These are phyloP conservation scores for Piper betle DNA, from an alignment of 164 flowering plant genomes.

Conservation along the genomic window DNA sequence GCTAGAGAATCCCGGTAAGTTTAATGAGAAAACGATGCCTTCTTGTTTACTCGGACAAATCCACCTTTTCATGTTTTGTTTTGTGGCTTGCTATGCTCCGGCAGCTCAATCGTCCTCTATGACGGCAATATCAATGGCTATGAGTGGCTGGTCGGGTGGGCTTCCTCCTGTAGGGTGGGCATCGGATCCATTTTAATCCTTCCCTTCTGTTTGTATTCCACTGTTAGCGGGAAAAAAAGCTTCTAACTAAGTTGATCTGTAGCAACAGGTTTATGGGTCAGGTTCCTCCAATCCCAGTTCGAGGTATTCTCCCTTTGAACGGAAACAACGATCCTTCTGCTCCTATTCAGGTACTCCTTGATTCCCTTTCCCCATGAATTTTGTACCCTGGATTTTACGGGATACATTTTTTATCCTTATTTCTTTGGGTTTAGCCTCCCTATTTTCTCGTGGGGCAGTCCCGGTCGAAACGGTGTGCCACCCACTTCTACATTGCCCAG, in stretches of 20 bases:
- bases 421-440: conserved; percentile 38
- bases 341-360: conserved; percentile 41
- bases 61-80: conserved; percentile 1
- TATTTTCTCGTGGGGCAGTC: conserved; percentile 42
- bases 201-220: conserved; percentile 3
- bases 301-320: conserved; percentile 70
- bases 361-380: neutral
- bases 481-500: conserved; percentile 83
- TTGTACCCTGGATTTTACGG: neutral
- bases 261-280: conserved; percentile 54
- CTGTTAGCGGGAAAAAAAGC: neutral
- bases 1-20: conserved; percentile 52
- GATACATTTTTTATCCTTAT: neutral
- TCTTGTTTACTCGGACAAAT: neutral
- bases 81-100: neutral
- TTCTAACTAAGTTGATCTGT: neutral
- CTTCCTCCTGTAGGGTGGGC: conserved; percentile 80
- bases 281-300: conserved; percentile 36
- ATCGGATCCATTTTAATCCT: neutral
- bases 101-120: conserved; percentile 48
- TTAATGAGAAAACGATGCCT: neutral
- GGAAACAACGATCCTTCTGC: conserved; percentile 47
- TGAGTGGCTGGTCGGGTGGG: conserved; percentile 80
- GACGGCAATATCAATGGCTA: conserved; percentile 41
- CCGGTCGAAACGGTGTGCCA: conserved; percentile 76